Base-by-base conservation (phyloP, 129 eudicot species). In the Logfia minima region DNA sequence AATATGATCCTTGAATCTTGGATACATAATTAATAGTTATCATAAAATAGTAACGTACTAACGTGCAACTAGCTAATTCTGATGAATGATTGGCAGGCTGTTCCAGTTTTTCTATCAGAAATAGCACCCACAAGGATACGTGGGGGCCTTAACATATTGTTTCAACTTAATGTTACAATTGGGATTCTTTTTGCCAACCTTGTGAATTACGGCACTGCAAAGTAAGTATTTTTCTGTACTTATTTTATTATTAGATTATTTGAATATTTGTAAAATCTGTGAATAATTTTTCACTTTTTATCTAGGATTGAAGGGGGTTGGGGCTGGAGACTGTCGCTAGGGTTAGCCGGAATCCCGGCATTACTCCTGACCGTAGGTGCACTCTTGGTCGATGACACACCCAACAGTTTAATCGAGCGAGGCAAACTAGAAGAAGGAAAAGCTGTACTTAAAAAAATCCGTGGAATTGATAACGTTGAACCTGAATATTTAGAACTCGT, bases 321-420 rank as follows among this genome's bases (percentile, higher is more conserved):
- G 96, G 99, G 99, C 0, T 95, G 99, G 99, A 89, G 97, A 78
- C 48, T 95, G 1, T 95, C 99, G 7, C 74, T 95, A 10, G 99
- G 97, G 32, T 70, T 95, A 63, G 99, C 99, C 18, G 99, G 97
- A 14, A 19, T 95, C 75, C 99, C 99, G 1, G 99, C 97, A 7
- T 29, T 28, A 3, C 90, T 95, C 31, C 70, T 95, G 0, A 89
- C 94, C 2, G 0, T 95, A 3, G 99, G 99, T 4, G 92, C 99
- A 17, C 79, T 95, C 5, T 17, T 95, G 71, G 96, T 95, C 17
- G 86, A 80, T 0, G 99, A 95, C 81, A 91, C 99, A 8, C 99
- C 99, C 4, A 91, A 88, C 96, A 95, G 99, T 59, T 81, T 95
- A 22, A 87, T 95, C 21, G 97, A 95, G 72, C 87, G 97, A 3